Evolutionary conservation across 768 basidiomycete species (phyloP), one percentile per base, ranked within the genome.

Genomic region (Mycena haematopus): DNA sequence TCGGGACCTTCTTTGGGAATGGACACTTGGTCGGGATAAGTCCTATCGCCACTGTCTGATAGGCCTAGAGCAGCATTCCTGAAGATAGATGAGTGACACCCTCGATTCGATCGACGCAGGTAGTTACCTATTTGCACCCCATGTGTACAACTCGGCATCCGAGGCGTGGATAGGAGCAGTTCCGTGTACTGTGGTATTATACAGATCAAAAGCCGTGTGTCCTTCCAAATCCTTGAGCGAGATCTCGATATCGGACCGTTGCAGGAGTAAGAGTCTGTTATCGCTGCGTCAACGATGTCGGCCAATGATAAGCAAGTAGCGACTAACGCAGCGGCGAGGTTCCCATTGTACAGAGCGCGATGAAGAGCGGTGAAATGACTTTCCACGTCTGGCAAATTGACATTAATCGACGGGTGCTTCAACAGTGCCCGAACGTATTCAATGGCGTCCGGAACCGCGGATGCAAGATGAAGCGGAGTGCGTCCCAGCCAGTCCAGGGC

Each of bases 341-440:
- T 93, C 1, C 92, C 93, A 38, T 80, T 74, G 72, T 95, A 97
- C 68, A 96, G 74, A 2, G 93, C 93, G 51, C 95, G 80, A 70
- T 99, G 96, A 22, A 99, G 78, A 8, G 96, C 85, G 1, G 94
- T 96, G 92, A 95, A 98, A 59, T 89, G 90, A 60, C 86, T 92
- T 80, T 99, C 96, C 56, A 73, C 73, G 74, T 99, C 96, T 44
- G 79, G 77, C 8, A 91, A 60, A 68, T 99, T 99, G 67, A 94
- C 86, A 59, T 91, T 89, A 73, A 95, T 80, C 24, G 79, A 75
- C 1, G 93, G 87, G 66, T 93, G 90, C 19, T 84, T 83, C 53
- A 99, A 82, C 6, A 98, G 79, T 57, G 91, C 78, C 54, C 86
- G 81, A 44, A 92, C 85, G 72, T 91, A 99, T 68, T 94, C 91